Evolutionary conservation across 257 asterid species (phyloP), one percentile per base, ranked within the genome.

Genomic region (Handroanthus guayacan): DNA sequence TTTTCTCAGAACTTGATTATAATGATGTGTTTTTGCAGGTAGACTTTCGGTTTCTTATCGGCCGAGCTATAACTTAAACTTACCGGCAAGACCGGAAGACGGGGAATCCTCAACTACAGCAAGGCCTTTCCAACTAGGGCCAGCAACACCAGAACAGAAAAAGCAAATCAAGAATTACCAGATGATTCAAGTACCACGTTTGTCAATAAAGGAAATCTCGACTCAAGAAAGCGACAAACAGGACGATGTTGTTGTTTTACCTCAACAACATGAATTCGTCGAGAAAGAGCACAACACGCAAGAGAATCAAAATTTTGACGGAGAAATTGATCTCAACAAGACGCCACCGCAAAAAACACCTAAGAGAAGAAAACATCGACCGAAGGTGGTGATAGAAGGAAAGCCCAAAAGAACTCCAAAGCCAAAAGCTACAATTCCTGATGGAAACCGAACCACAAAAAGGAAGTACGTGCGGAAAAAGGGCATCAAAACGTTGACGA

Each of bases 381-480:
- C 99, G 1, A 95, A 95, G 86, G 99, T 95, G 50, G 84, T 93
- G 5, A 83, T 77, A 38, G 98, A 92, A 87, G 91, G 88, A 77
- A 87, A 95, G 84, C 83, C 88, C 72, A 91, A 87, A 80, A 83
- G 88, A 80, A 73, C 84, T 14, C 91, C 88, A 7, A 92, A 84
- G 81, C 69, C 92, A 74, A 79, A 84, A 20, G 67, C 87, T 61
- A 65, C 70, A 1, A 69, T 79, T 12, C 78, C 88, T 4, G 71
- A 54, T 62, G 90, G 83, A 80, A 82, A 54, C 6, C 73, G 82
- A 63, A 71, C 86, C 36, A 80, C 57, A n/a, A 95, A 92, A 82
- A 88, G 91, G 82, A 92, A 86, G 87, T 88, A 88, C 34, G 89
- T 84, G 56, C 84, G 89, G 14, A 87, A 71, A 79, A 86, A 81